phyloP scores from a whole-genome alignment of 768 basidiomycete species.

The Mycena galericulata region DNA sequence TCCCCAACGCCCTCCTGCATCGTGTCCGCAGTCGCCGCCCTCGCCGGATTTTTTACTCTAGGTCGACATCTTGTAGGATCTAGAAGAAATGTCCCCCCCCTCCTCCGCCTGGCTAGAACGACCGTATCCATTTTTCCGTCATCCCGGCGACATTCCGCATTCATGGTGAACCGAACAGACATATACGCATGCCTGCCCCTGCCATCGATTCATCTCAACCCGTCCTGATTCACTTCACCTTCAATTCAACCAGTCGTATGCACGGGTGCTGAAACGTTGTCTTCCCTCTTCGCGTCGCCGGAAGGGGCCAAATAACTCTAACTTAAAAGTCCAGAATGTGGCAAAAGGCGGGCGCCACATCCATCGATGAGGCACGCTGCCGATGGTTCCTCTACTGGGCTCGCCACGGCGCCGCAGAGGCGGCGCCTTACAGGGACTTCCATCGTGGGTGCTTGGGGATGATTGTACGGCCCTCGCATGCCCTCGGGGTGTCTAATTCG shows the following conservation, averaged over 20 bases:
- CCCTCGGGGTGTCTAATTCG: neutral
- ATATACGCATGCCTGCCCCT: slow-evolving; percentile 1
- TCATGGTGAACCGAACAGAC: neutral
- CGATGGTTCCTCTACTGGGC: neutral
- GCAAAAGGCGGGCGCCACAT: slow-evolving; percentile 13
- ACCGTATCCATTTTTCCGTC: slow-evolving; percentile 4
- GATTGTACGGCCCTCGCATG: neutral
- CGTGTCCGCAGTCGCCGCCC: slow-evolving; percentile 18
- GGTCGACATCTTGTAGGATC: neutral
- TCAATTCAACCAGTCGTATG: neutral
- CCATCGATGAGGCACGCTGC: slow-evolving; percentile 1
- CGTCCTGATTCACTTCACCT: slow-evolving; percentile 23
- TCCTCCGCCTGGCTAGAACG: slow-evolving; percentile 20
- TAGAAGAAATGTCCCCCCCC: slow-evolving; percentile 26
- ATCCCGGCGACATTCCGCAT: slow-evolving; percentile 10
- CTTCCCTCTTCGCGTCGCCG: slow-evolving; percentile 13
- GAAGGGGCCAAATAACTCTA: slow-evolving; percentile 12
- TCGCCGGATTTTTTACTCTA: slow-evolving; percentile 22
- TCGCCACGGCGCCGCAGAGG: neutral
- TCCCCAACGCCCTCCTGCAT: slow-evolving; percentile 15
- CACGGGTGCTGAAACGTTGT: slow-evolving; percentile 21
- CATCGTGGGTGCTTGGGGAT: slow-evolving; percentile 10
- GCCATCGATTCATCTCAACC: too few species aligned
- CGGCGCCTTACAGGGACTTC: neutral
- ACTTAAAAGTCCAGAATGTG: slow-evolving; percentile 25